Evolutionary conservation across 768 basidiomycete species (phyloP), one percentile per base, ranked within the genome.

Genomic region (Crassisporium funariophilum): DNA sequence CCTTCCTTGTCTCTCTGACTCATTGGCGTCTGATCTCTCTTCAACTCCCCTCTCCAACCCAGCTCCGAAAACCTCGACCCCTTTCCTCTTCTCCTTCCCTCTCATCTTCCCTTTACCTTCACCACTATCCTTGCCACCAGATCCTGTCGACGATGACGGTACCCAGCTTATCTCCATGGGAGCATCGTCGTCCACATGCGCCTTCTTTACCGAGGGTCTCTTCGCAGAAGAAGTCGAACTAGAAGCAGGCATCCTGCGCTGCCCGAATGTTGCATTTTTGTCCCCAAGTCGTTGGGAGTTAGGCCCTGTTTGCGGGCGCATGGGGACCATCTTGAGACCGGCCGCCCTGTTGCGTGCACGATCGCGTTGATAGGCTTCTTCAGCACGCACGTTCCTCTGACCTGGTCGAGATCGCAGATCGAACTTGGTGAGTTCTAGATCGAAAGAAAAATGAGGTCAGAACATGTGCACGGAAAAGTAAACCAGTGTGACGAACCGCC

Each of bases 91-190:
- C 36, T 46, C 41, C 40, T 57, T 58, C 58, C 67, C 58, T 40
- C 62, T 68, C 60, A 66, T 58, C 16, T 53, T 59, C 44, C 58
- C 40, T 40, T 33, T 34, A 46, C 59, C 63, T 44, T 57, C 59
- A n/a, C 55, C 51, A 42, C 52, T 49, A 35, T 67, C 69, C 6
- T 61, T 67, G 23, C 68, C 68, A 50, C 73, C 74, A 42, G 50
- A 62, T 31, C 62, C 60, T 13, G 61, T 64, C 21, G 72, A 66
- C 3, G 74, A 61, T 1, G 77, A 79, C 2, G 91, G 91, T 22
- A 88, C 71, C 80, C 91, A 95, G 39, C 81, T 88, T 67, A 91
- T 82, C 63, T 94, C 91, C 79, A 91, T 82, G 9, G 82, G 84
- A 10, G 85, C 86, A 56, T 86, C 85, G 11, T 65, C 68, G 10